A percentile compares a stretch with the other conserved stretches of the same genome.
Evolutionary conservation across 1,284 basidiomycete species (phyloP).

Genomic region (Moesziomyces globuligerus): DNA sequence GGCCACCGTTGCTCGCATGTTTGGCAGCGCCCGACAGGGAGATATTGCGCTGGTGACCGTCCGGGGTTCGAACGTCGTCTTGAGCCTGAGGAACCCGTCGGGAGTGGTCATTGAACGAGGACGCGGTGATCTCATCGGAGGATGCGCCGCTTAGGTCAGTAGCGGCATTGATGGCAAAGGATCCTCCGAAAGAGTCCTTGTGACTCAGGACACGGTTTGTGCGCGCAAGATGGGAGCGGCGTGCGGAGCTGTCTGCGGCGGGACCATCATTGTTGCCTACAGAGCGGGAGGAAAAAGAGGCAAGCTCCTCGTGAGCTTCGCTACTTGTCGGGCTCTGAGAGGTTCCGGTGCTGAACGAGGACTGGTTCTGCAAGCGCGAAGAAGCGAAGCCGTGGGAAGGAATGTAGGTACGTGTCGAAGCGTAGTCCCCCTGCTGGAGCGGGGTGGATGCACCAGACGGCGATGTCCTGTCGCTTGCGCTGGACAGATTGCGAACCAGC

Average conservation of each 20-base stretch:
- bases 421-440: slow-evolving; percentile 28
- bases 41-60: slow-evolving; percentile 22
- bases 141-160: slow-evolving; percentile 17
- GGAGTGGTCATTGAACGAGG: background rate
- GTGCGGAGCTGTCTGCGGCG: slow-evolving; percentile 12
- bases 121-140: slow-evolving; percentile 12
- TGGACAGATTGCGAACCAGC: slow-evolving; percentile 26
- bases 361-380: slow-evolving; percentile 28
- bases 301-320: slow-evolving; percentile 38
- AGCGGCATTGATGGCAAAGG: slow-evolving; percentile 18
- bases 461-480: slow-evolving; percentile 15
- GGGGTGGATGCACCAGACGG: slow-evolving; percentile 31
- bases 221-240: slow-evolving; percentile 22
- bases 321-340: slow-evolving; percentile 31
- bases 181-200: slow-evolving; percentile 47
- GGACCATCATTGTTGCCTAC: slow-evolving; percentile 12
- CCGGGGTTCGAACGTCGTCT: background rate
- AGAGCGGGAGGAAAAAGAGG: slow-evolving; percentile 14
- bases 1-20: background rate
- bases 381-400: slow-evolving; percentile 21
- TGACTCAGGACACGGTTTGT: slow-evolving; percentile 28
- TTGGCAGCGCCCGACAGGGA: slow-evolving; percentile 25
- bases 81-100: background rate
- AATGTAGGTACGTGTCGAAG: slow-evolving; percentile 24
- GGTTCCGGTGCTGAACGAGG: slow-evolving; percentile 35